Conservation (phyloP, 2,329 filamentous ascomycete species). For the Trichoderma semiorbis region DNA sequence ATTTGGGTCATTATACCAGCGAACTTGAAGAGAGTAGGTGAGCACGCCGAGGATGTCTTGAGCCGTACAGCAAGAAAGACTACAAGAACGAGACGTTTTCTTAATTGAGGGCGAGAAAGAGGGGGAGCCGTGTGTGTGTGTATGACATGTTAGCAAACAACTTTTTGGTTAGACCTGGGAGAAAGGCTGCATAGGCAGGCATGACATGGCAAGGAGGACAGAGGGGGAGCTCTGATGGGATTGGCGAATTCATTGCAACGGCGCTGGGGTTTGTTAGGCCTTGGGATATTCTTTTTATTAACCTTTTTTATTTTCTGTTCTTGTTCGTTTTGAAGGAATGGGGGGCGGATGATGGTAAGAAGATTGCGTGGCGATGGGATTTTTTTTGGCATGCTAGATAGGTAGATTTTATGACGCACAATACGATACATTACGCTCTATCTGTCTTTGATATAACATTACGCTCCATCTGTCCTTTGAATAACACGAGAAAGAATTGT, state of each 20-base stretch:
- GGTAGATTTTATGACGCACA: conserved; percentile 9
- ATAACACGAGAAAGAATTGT: neutral
- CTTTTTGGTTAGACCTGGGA: conserved; percentile 5
- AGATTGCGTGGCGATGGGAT: neutral
- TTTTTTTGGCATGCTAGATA: conserved; percentile 1
- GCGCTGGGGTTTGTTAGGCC: conserved; percentile 15
- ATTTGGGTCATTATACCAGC: neutral
- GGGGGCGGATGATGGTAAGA: neutral
- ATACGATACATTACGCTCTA: conserved; percentile 13
- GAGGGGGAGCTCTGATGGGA: neutral
- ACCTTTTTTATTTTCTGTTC: neutral
- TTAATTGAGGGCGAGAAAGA: neutral
- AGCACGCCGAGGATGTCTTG: neutral
- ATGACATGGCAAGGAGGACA: neutral
- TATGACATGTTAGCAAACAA: neutral
- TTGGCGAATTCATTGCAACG: conserved; percentile 17
- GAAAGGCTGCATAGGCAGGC: conserved; percentile 1
- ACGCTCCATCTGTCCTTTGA: neutral
- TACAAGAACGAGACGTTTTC: neutral
- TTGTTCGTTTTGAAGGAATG: neutral
- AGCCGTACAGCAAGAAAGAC: neutral
- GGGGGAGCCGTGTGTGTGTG: neutral
- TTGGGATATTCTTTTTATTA: neutral
- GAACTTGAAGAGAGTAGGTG: neutral
- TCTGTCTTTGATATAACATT: neutral